Evolutionary conservation across 116 monocot genomes (phyloP).

Genomic region (Phalaenopsis hybrid): DNA sequence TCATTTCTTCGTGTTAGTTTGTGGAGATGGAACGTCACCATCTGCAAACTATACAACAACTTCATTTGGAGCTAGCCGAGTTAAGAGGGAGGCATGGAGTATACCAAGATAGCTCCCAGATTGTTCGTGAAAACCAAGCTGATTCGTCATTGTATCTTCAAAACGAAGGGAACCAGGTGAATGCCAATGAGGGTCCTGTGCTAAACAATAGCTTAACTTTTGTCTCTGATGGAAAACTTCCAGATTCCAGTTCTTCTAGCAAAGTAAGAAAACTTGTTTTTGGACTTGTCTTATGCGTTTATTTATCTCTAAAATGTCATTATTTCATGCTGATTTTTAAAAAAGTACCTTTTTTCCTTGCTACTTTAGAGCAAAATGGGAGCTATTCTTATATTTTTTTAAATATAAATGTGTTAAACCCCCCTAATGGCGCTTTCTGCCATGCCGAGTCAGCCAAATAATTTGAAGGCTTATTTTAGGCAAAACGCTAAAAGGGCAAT

Average conservation of each 20-base stretch:
- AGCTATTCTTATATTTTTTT: not conserved
- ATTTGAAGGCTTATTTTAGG: too few species aligned
- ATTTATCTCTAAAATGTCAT: not conserved
- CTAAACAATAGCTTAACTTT: constrained; percentile 27
- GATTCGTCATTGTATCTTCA: constrained; percentile 33
- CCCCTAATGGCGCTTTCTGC: too few species aligned
- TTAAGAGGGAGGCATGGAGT: constrained; percentile 36
- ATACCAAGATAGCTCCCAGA: constrained; percentile 34
- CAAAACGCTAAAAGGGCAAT: too few species aligned
- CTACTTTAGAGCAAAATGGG: not conserved
- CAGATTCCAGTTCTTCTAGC: constrained; percentile 19
- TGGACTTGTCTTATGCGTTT: not conserved
- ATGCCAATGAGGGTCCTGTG: constrained; percentile 29
- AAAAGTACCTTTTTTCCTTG: not conserved
- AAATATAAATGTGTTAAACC: not conserved
- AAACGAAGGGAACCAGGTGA: constrained; percentile 37
- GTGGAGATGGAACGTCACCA: constrained; percentile 69
- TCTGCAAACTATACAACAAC: constrained; percentile 80
- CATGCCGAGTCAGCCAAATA: too few species aligned
- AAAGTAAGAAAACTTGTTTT: constrained; percentile 28
- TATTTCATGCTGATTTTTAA: not conserved
- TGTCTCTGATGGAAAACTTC: constrained; percentile 34
- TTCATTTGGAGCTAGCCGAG: constrained; percentile 67
- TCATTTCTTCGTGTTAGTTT: constrained; percentile 35
- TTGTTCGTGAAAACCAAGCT: constrained; percentile 21